Evolutionary conservation across 1,139 yeast genomes (phyloP).

Genomic region (Taiozyma sp.): DNA sequence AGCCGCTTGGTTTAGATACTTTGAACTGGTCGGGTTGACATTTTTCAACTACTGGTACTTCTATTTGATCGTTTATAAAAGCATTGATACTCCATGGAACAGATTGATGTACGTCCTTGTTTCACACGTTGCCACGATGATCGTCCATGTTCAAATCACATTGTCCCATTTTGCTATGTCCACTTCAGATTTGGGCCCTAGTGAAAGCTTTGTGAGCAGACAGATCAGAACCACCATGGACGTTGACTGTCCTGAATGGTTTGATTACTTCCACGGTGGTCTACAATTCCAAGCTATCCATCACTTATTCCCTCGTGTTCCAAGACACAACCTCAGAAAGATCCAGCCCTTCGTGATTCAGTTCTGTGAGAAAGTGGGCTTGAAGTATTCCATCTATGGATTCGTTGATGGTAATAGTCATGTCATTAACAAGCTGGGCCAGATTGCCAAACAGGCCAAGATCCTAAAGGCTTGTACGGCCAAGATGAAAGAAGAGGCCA

Average conservation of each 20-base stretch:
- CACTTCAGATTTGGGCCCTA: conserved; percentile 76
- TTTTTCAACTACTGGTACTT: conserved; percentile 79
- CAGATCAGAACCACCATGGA: conserved; percentile 93
- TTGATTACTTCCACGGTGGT: conserved; percentile 90
- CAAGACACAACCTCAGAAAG: conserved; percentile 77
- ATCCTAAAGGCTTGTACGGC: conserved; percentile 67
- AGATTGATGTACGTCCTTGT: conserved; percentile 60
- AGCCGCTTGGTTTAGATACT: conserved; percentile 84
- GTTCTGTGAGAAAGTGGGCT: conserved; percentile 75
- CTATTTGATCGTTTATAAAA: conserved; percentile 51
- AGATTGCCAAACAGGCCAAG: conserved; percentile 74
- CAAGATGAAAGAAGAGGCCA: conserved; percentile 38
- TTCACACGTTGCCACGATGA: conserved; percentile 79
- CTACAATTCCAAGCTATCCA: conserved; percentile 90
- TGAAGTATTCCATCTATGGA: conserved; percentile 81
- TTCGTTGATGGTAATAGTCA: conserved; percentile 72
- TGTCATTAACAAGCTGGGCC: conserved; percentile 66
- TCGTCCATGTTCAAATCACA: conserved; percentile 89
- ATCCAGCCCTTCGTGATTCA: conserved; percentile 70
- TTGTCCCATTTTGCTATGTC: conserved; percentile 93
- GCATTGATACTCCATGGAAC: conserved; percentile 47
- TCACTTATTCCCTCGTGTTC: conserved; percentile 85
- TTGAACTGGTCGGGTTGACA: conserved; percentile 64
- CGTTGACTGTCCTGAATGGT: conserved; percentile 91
- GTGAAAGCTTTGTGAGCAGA: conserved; percentile 78